A percentile compares a stretch with the other conserved stretches of the same genome.
These are phyloP conservation scores for Viola odorata DNA, from an alignment of 345 rosid species.

Conservation along the genomic window DNA sequence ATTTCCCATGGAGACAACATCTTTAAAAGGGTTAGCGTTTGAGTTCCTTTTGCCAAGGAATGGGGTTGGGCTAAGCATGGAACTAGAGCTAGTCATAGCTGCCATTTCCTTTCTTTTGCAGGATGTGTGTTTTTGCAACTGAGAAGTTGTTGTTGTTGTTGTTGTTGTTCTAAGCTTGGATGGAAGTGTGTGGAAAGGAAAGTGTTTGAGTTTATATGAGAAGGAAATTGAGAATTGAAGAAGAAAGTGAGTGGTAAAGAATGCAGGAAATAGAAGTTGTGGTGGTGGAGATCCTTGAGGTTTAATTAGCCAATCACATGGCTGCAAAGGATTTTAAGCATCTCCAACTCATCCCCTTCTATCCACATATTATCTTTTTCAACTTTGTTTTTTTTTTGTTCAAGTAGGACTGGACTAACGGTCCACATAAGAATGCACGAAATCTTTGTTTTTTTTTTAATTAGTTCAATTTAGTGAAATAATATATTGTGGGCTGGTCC, in stretches of 20 bases:
- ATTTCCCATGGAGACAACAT: conserved; percentile 58
- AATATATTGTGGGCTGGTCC: too few species aligned
- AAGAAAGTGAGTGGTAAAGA: conserved; percentile 26
- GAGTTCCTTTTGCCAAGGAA: conserved; percentile 67
- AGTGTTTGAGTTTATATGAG: conserved; percentile 12
- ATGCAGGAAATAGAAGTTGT: conserved; percentile 1
- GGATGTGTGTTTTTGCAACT: neutral
- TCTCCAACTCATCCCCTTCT: conserved; percentile 55
- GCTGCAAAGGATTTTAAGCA: conserved; percentile 53
- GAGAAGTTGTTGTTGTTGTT: neutral
- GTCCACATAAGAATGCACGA: too few species aligned
- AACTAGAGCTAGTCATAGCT: conserved; percentile 55
- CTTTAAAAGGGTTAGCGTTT: conserved; percentile 56
- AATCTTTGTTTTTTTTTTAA: neutral
- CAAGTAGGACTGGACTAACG: too few species aligned
- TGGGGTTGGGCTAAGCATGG: conserved; percentile 52
- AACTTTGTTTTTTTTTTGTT: neutral
- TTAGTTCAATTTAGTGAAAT: too few species aligned
- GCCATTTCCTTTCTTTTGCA: conserved; percentile 18
- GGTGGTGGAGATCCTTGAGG: conserved; percentile 40
- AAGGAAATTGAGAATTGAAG: conserved; percentile 16
- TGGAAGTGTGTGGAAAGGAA: conserved; percentile 19
- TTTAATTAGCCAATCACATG: conserved; percentile 48
- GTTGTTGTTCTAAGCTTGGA: neutral
- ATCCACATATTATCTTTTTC: conserved; percentile 48